Conservation (phyloP, 2,329 filamentous ascomycete genomes). For the Sporothrix variecibatus region DNA sequence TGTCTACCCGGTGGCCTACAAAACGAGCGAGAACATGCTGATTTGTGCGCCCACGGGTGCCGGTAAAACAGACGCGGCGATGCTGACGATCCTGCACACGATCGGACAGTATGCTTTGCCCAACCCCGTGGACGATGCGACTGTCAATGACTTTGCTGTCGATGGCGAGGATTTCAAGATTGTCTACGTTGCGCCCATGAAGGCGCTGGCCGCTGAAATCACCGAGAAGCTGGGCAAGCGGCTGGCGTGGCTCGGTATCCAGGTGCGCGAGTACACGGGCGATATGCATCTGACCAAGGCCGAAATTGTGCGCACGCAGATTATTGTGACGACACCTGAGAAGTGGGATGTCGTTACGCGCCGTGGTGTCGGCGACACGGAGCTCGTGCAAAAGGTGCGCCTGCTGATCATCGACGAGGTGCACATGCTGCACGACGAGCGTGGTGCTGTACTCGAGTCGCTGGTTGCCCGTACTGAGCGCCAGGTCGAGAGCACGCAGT, state of each 20-base stretch:
- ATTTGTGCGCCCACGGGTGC: constrained; percentile 97
- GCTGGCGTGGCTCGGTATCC: constrained; percentile 88
- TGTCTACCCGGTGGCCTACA: constrained; percentile 92
- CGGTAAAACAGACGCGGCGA: constrained; percentile 97
- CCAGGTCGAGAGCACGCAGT: constrained; percentile 97
- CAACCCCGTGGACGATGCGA: constrained; percentile 72
- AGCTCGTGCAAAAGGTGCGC: constrained; percentile 94
- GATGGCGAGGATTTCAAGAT: constrained; percentile 91
- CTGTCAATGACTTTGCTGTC: constrained; percentile 78
- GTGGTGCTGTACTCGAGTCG: constrained; percentile 93
- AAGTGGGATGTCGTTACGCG: constrained; percentile 99
- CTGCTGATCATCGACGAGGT: constrained; percentile 98
- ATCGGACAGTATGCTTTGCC: constrained; percentile 83
- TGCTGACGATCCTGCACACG: constrained; percentile 91
- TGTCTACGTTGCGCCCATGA: constrained; percentile 98
- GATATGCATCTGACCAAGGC: constrained; percentile 98
- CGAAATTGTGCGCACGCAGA: constrained; percentile 93
- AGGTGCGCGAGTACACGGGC: constrained; percentile 90
- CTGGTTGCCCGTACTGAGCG: constrained; percentile 92
- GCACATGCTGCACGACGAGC: constrained; percentile 98
- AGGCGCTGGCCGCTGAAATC: constrained; percentile 92
- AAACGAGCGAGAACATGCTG: constrained; percentile 96
- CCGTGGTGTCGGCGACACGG: constrained; percentile 95
- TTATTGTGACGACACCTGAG: constrained; percentile 97
- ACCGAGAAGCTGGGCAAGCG: constrained; percentile 92